These are phyloP conservation scores for Trifolium pratense DNA, from an alignment of 306 rosid genomes.

Conservation along the genomic window DNA sequence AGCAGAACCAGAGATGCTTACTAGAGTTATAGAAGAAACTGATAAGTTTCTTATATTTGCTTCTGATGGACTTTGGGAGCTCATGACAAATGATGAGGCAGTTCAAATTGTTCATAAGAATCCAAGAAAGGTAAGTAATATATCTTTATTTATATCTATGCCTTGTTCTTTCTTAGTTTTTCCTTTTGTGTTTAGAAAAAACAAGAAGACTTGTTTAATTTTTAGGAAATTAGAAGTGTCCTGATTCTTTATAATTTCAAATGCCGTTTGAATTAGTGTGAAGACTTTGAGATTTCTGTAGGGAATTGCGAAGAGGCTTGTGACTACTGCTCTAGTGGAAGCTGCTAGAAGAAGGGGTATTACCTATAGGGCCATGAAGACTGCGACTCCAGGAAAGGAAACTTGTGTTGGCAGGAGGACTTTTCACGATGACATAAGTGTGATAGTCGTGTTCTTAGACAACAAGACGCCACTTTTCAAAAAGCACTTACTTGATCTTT, in stretches of 20 bases:
- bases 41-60: constrained; percentile 17
- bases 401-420: background rate
- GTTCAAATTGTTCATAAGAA: background rate
- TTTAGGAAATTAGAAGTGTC: no score
- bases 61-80: constrained; percentile 7
- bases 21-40: background rate
- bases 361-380: background rate
- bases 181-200: no score
- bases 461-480: background rate
- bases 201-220: no score
- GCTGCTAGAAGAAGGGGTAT: background rate
- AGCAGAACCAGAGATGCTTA: background rate
- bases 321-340: background rate
- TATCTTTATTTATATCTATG: no score
- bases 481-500: no score
- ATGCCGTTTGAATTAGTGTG: no score
- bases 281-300: background rate
- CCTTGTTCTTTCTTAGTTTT: background rate
- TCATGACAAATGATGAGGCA: background rate
- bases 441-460: background rate
- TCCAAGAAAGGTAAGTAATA: constrained; percentile 3
- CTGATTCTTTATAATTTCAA: no score
- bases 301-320: constrained; percentile 20
- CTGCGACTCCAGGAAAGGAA: background rate
- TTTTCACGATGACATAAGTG: background rate